phyloP scores from a whole-genome alignment of 495 filamentous ascomycete genomes.

The Xylaria acuta region DNA sequence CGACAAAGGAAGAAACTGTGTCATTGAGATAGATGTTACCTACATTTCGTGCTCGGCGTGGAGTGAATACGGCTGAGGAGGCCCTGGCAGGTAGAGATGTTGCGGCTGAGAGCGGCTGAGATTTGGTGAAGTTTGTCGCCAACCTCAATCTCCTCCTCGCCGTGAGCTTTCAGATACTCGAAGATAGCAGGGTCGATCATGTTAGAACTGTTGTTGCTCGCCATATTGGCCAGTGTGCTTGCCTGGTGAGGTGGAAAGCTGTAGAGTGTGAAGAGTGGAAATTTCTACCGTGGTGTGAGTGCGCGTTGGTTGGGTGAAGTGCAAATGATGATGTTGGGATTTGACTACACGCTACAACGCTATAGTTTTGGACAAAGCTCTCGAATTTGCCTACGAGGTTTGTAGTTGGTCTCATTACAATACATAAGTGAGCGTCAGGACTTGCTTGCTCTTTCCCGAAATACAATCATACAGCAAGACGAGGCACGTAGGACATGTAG shows the following conservation, averaged over 20 bases:
- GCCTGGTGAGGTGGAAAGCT: background rate
- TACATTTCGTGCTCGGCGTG: conserved; percentile 78
- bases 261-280: conserved; percentile 14
- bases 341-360: no score
- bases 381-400: background rate
- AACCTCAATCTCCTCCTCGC: conserved; percentile 83
- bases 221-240: conserved; percentile 32
- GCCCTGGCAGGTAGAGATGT: conserved; percentile 73
- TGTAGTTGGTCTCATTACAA: background rate
- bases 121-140: conserved; percentile 86
- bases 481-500: background rate
- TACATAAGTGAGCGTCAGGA: background rate
- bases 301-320: background rate
- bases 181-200: conserved; percentile 86
- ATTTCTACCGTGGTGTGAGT: background rate
- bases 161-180: conserved; percentile 82
- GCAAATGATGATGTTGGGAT: background rate
- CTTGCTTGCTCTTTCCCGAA: background rate
- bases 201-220: conserved; percentile 32
- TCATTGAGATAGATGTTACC: conserved; percentile 41
- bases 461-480: background rate
- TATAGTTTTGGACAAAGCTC: no score
- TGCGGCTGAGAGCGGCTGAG: conserved; percentile 72
- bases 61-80: conserved; percentile 89
- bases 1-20: background rate